These are phyloP conservation scores for Eucalyptus microcorys DNA, from an alignment of 345 rosid genomes.

Conservation along the genomic window DNA sequence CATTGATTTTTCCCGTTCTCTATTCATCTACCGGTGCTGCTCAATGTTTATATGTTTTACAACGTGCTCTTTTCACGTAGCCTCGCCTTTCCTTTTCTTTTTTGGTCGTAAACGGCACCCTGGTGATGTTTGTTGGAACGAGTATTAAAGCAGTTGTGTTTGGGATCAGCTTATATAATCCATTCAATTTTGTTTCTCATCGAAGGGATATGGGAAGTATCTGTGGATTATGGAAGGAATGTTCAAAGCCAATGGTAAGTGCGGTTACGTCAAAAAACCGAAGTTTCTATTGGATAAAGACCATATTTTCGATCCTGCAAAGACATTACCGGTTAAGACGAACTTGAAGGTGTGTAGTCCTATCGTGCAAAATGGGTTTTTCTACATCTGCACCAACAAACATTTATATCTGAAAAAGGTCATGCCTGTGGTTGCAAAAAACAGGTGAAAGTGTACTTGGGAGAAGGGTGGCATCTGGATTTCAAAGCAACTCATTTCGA, in stretches of 20 bases:
- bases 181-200: not conserved
- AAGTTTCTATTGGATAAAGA: constrained; percentile 24
- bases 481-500: constrained; percentile 55
- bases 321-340: constrained; percentile 8
- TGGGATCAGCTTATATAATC: not conserved
- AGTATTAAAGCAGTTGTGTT: not conserved
- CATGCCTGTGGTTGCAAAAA: not conserved
- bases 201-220: constrained; percentile 53
- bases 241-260: constrained; percentile 75
- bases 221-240: constrained; percentile 82
- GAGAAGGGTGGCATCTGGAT: constrained; percentile 81
- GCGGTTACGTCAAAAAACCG: constrained; percentile 82
- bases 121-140: not conserved
- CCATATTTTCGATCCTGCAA: constrained; percentile 34
- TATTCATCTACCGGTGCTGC: not conserved
- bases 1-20: not conserved
- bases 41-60: not conserved
- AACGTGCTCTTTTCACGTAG: not conserved
- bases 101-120: not conserved
- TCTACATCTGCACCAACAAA: not conserved
- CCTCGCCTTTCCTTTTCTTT: not conserved
- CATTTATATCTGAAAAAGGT: not conserved
- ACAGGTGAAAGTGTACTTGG: constrained; percentile 54
- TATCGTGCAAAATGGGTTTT: constrained; percentile 1
- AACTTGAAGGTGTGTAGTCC: constrained; percentile 14